Conservation (phyloP, 352 stramenopile genomes). For the Aphanomyces invadans region DNA sequence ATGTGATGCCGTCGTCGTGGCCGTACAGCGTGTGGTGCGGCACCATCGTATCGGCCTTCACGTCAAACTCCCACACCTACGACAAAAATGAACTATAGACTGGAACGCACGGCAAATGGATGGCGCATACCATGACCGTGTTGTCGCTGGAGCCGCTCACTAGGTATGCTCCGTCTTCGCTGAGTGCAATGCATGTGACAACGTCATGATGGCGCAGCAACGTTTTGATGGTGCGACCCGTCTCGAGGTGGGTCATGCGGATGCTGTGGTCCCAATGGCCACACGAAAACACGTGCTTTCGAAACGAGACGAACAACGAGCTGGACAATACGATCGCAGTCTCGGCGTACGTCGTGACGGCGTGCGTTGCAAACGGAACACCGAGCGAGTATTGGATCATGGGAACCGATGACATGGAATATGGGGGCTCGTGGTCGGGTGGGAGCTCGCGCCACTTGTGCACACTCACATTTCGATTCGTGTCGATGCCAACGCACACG, state of each 20-base stretch:
- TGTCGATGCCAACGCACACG: slow-evolving; percentile 6
- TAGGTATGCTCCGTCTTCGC: slow-evolving; percentile 24
- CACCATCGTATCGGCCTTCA: not conserved
- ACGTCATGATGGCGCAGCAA: slow-evolving; percentile 22
- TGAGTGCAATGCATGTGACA: slow-evolving; percentile 26
- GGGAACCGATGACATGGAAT: not conserved
- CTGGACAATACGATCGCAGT: slow-evolving; percentile 3
- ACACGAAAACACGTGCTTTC: slow-evolving; percentile 23
- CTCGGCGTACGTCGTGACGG: slow-evolving; percentile 23
- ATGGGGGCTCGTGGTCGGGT: slow-evolving; percentile 21
- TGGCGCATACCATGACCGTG: slow-evolving; percentile 23
- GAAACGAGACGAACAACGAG: not conserved
- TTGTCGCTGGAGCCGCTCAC: slow-evolving; percentile 27
- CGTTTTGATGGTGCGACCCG: slow-evolving; percentile 4
- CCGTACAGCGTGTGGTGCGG: slow-evolving; percentile 19
- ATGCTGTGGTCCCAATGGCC: slow-evolving; percentile 25
- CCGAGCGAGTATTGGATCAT: not conserved
- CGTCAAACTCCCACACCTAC: slow-evolving; percentile 25
- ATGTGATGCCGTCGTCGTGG: slow-evolving; percentile 27
- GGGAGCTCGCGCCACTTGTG: slow-evolving; percentile 16
- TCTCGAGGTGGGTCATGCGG: slow-evolving; percentile 6
- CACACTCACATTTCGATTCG: slow-evolving; percentile 12
- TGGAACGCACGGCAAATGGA: not conserved
- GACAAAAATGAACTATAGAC: not conserved
- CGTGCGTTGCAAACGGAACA: slow-evolving; percentile 21